phyloP scores from a whole-genome alignment of 768 basidiomycete genomes.

The Suillus occidentalis region DNA sequence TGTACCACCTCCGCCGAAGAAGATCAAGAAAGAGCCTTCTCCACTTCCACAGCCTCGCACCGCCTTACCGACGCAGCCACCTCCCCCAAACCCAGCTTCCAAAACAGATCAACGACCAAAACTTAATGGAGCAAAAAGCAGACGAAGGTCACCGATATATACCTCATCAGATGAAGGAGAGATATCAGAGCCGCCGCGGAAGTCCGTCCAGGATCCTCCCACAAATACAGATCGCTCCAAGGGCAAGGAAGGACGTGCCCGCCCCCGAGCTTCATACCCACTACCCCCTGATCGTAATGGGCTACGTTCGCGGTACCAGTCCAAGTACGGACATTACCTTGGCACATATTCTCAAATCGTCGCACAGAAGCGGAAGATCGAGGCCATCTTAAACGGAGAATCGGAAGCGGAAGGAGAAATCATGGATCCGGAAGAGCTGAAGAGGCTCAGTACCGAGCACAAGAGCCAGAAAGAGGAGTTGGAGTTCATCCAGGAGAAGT shows the following conservation, averaged over 20 bases:
- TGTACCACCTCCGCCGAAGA: constrained; percentile 22
- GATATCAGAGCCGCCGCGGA: constrained; percentile 70
- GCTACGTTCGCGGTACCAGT: constrained; percentile 54
- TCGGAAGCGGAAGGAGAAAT: constrained; percentile 57
- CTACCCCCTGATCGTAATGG: constrained; percentile 48
- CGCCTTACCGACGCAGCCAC: constrained; percentile 9
- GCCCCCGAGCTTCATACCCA: constrained; percentile 33
- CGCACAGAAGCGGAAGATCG: constrained; percentile 51
- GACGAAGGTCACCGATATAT: constrained; percentile 31
- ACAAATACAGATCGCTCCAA: constrained; percentile 15
- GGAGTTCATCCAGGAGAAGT: constrained; percentile 45
- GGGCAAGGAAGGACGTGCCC: constrained; percentile 21
- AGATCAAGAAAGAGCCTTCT: constrained; percentile 40
- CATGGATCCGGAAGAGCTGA: constrained; percentile 53
- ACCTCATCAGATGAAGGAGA: constrained; percentile 37
- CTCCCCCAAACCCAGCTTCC: not conserved
- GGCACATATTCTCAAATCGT: constrained; percentile 45
- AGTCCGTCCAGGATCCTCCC: constrained; percentile 54
- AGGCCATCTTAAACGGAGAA: constrained; percentile 52
- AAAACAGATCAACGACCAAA: constrained; percentile 1
- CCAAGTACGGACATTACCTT: constrained; percentile 53
- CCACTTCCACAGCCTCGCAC: constrained; percentile 22
- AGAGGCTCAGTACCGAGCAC: constrained; percentile 44
- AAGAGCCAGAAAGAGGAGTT: constrained; percentile 52
- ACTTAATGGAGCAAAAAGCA: constrained; percentile 2